Conservation (phyloP, 768 basidiomycete genomes). For the Mycena alexandri region DNA sequence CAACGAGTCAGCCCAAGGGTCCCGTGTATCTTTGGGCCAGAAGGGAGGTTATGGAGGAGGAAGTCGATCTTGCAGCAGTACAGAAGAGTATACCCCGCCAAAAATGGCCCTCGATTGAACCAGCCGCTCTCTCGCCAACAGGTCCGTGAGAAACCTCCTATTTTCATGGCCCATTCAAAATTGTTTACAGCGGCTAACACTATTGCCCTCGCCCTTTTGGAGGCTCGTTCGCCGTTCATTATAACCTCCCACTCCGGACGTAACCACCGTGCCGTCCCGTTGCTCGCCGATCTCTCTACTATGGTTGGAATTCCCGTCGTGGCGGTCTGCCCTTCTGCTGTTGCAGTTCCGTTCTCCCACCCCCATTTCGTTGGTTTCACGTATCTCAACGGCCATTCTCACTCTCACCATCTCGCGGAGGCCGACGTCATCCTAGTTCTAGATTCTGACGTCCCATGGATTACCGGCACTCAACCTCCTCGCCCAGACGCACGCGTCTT, state of each 20-base stretch:
- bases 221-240: conserved; percentile 69
- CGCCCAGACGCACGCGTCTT: conserved; percentile 62
- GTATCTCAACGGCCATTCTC: conserved; percentile 59
- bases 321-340: conserved; percentile 60
- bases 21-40: conserved; percentile 82
- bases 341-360: conserved; percentile 70
- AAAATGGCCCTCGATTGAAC: conserved; percentile 67
- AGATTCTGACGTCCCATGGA: conserved; percentile 79
- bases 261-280: conserved; percentile 58
- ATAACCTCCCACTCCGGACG: conserved; percentile 75
- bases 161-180: background rate
- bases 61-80: conserved; percentile 58
- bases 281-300: conserved; percentile 62
- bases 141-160: conserved; percentile 40
- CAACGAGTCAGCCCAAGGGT: conserved; percentile 77
- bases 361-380: conserved; percentile 66
- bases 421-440: conserved; percentile 76
- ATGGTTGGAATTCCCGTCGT: conserved; percentile 69
- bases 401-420: conserved; percentile 59
- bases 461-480: conserved; percentile 63
- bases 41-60: conserved; percentile 79
- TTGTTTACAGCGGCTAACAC: conserved; percentile 46
- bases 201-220: conserved; percentile 63
- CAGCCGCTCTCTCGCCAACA: conserved; percentile 57
- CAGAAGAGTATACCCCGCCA: conserved; percentile 44